Percentiles rank a stretch among this genome's conserved stretches.
phyloP scores from a whole-genome alignment of 1,139 yeast species.

The Debaryomycetaceae sp. region DNA sequence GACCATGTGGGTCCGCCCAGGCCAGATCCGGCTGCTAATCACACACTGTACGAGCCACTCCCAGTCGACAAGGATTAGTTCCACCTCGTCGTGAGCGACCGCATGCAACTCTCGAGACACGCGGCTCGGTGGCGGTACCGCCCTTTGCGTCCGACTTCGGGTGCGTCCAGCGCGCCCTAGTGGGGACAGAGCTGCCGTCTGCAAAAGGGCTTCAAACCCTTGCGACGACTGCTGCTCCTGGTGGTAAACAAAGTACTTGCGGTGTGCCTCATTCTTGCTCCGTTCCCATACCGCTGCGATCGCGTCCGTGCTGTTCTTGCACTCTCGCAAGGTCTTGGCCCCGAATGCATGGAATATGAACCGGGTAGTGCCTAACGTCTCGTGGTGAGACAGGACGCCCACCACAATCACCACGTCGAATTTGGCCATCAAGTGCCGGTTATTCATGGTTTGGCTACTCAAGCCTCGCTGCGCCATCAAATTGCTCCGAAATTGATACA shows the following conservation, averaged over 20 bases:
- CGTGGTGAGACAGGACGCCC: conserved; percentile 11
- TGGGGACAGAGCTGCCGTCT: conserved; percentile 1
- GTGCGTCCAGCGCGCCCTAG: conserved; percentile 2
- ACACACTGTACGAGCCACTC: conserved; percentile 73
- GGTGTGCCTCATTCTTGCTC: conserved; percentile 1
- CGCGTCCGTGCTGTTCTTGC: conserved; percentile 5
- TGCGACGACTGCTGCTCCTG: conserved; percentile 7
- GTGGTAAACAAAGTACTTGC: conserved; percentile 15
- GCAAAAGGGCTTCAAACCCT: conserved; percentile 1
- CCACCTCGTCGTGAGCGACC: conserved; percentile 2
- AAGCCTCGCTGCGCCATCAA: conserved; percentile 14
- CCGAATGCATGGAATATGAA: conserved; percentile 41
- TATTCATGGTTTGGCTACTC: conserved; percentile 27
- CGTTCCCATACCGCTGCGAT: conserved; percentile 2
- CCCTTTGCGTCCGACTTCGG: conserved; percentile 1
- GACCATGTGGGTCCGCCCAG: not conserved
- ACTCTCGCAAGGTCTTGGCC: conserved; percentile 15
- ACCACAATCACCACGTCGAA: conserved; percentile 20
- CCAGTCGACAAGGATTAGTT: conserved; percentile 36
- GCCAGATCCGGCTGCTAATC: conserved; percentile 20
- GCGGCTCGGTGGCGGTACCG: not conserved
- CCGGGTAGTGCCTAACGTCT: conserved; percentile 24
- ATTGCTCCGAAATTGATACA: conserved; percentile 25
- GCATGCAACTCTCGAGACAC: conserved; percentile 1
- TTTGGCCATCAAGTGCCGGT: conserved; percentile 20